Conservation (phyloP, 768 basidiomycete species). For the Mycena floridula region DNA sequence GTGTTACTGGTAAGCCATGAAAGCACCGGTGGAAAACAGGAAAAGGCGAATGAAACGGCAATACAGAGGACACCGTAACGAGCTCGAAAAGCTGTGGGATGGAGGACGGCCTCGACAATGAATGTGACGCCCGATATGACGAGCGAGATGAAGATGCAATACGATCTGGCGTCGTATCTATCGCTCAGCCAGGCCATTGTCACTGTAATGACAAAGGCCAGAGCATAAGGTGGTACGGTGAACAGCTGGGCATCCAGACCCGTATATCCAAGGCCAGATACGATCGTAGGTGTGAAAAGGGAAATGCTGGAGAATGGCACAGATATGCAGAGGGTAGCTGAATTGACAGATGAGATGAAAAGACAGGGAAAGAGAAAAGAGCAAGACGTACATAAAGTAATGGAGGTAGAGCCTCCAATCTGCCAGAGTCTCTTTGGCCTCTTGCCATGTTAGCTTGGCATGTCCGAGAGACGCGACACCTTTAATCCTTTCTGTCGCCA, state of each 20-base stretch:
- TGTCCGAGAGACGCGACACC: constrained; percentile 18
- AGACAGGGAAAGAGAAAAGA: background rate
- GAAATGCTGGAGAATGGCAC: constrained; percentile 33
- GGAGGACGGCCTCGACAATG: constrained; percentile 3
- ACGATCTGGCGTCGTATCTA: constrained; percentile 10
- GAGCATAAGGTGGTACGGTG: constrained; percentile 35
- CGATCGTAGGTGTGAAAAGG: too few species aligned
- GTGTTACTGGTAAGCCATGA: too few species aligned
- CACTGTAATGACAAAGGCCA: constrained; percentile 24
- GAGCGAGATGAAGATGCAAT: constrained; percentile 1
- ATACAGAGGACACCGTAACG: constrained; percentile 27
- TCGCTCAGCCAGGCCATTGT: constrained; percentile 17
- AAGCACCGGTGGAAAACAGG: constrained; percentile 24
- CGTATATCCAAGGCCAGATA: constrained; percentile 38
- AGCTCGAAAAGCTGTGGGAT: constrained; percentile 6
- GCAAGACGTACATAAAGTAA: constrained; percentile 22
- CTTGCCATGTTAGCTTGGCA: constrained; percentile 30
- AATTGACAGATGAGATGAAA: background rate
- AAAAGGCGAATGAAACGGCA: constrained; percentile 25
- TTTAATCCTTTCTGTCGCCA: constrained; percentile 22
- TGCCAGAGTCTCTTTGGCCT: constrained; percentile 26
- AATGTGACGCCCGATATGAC: constrained; percentile 13
- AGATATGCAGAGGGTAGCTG: constrained; percentile 34
- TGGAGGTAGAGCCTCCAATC: constrained; percentile 33
- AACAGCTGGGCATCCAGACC: constrained; percentile 38